These are phyloP conservation scores for Ocimum tenuiflorum DNA, from an alignment of 257 asterid genomes.

Conservation along the genomic window DNA sequence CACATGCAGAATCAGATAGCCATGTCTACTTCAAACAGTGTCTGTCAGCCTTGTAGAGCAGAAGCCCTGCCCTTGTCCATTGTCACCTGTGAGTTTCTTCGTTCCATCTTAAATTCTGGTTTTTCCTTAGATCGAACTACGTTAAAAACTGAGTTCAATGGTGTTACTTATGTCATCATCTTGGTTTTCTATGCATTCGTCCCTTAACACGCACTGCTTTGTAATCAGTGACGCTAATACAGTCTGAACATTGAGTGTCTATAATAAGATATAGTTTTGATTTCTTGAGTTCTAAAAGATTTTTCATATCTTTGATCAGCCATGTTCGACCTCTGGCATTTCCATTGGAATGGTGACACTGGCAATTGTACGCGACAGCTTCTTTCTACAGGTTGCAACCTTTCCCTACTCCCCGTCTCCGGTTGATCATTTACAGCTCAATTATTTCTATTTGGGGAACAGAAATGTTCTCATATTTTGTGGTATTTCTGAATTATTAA, in stretches of 20 bases:
- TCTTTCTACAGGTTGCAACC: too few relatives aligned
- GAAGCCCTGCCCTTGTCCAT: constrained; percentile 22
- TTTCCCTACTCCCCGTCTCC: not conserved
- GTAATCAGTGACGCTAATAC: too few relatives aligned
- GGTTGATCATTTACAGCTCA: not conserved
- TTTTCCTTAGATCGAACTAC: not conserved
- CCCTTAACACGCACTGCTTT: not conserved
- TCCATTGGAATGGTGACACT: not conserved
- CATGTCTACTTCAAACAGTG: constrained; percentile 45
- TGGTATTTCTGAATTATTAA: not conserved
- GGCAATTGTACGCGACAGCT: not conserved
- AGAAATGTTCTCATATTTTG: not conserved
- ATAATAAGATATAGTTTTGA: too few relatives aligned
- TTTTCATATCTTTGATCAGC: not conserved
- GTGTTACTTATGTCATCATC: not conserved
- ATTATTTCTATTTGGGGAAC: not conserved
- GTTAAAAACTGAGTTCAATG: not conserved
- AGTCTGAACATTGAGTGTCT: too few relatives aligned
- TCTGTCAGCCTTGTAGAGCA: constrained; percentile 43
- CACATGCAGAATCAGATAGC: constrained; percentile 48
- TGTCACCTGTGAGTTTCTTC: too few relatives aligned
- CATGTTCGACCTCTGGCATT: not conserved
- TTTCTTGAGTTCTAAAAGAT: too few relatives aligned
- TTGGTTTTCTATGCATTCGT: not conserved
- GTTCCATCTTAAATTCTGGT: not conserved